Evolutionary conservation across 2,329 filamentous ascomycete genomes (phyloP).

Genomic region (Fusarium sp.): DNA sequence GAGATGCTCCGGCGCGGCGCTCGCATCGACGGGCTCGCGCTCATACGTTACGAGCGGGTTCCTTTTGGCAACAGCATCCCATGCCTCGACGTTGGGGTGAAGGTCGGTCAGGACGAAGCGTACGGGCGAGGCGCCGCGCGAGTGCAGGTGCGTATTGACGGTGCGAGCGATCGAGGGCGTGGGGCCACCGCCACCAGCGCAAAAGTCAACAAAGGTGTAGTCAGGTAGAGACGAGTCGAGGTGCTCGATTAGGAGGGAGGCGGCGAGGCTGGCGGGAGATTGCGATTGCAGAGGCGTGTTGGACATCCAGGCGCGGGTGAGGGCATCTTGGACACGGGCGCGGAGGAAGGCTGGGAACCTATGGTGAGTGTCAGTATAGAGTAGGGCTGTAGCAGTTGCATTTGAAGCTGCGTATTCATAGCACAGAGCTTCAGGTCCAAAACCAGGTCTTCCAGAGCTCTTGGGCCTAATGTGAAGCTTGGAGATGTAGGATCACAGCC

Average conservation of each 20-base stretch:
- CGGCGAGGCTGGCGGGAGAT: slow-evolving; percentile 71
- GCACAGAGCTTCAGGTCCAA: background rate
- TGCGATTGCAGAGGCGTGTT: slow-evolving; percentile 67
- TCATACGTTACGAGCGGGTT: slow-evolving; percentile 71
- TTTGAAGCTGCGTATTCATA: background rate
- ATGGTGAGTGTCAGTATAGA: slow-evolving; percentile 6
- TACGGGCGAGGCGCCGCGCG: slow-evolving; percentile 48
- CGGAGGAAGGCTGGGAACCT: slow-evolving; percentile 77
- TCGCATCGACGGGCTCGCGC: slow-evolving; percentile 72
- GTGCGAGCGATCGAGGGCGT: slow-evolving; percentile 72
- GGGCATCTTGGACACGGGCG: slow-evolving; percentile 71
- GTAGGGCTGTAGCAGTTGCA: background rate
- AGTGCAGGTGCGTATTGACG: slow-evolving; percentile 61
- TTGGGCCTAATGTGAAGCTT: background rate
- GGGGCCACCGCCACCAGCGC: slow-evolving; percentile 78
- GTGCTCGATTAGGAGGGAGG: slow-evolving; percentile 64
- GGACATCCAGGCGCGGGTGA: slow-evolving; percentile 73
- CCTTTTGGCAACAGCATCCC: slow-evolving; percentile 63
- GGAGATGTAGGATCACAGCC: background rate
- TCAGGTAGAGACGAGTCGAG: slow-evolving; percentile 60
- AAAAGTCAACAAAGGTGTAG: slow-evolving; percentile 80
- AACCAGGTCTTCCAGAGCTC: background rate
- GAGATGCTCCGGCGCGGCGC: slow-evolving; percentile 65
- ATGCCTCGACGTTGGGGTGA: slow-evolving; percentile 71
- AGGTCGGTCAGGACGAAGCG: slow-evolving; percentile 75